These are phyloP conservation scores for Teratosphaeria epicoccoides DNA, from an alignment of 2,329 filamentous ascomycete genomes.

Conservation along the genomic window DNA sequence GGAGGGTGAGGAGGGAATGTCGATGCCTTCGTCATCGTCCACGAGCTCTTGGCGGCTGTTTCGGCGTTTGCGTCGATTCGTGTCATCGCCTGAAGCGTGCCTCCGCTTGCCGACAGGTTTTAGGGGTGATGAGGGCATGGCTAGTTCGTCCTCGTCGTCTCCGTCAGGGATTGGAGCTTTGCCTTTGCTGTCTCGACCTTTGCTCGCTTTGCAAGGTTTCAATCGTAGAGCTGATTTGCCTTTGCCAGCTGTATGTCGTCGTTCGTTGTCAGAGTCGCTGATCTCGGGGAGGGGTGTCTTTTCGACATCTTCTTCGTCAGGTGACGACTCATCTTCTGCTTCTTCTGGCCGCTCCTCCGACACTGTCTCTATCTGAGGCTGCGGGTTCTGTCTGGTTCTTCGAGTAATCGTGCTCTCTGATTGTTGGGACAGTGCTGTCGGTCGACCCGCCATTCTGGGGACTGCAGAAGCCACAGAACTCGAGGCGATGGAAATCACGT, in stretches of 20 bases:
- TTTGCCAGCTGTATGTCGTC: conserved; percentile 14
- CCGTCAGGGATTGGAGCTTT: conserved; percentile 14
- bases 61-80: conserved; percentile 11
- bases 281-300: conserved; percentile 5
- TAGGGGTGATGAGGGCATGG: background rate
- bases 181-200: conserved; percentile 10
- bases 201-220: conserved; percentile 21
- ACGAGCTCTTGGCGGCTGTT: conserved; percentile 6
- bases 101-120: background rate
- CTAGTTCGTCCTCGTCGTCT: conserved; percentile 1
- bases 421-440: background rate
- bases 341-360: conserved; percentile 1
- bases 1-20: conserved; percentile 22
- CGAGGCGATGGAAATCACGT: conserved; percentile 12
- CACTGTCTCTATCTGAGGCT: background rate
- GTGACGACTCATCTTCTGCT: background rate
- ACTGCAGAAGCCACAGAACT: conserved; percentile 5
- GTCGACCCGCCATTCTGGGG: background rate
- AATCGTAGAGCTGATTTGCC: conserved; percentile 25
- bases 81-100: conserved; percentile 5
- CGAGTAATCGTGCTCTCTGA: background rate
- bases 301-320: conserved; percentile 4
- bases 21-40: conserved; percentile 26
- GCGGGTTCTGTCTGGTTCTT: background rate
- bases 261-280: conserved; percentile 14